phyloP scores from a whole-genome alignment of 345 rosid species.

The Erysimum cheiranthoides region DNA sequence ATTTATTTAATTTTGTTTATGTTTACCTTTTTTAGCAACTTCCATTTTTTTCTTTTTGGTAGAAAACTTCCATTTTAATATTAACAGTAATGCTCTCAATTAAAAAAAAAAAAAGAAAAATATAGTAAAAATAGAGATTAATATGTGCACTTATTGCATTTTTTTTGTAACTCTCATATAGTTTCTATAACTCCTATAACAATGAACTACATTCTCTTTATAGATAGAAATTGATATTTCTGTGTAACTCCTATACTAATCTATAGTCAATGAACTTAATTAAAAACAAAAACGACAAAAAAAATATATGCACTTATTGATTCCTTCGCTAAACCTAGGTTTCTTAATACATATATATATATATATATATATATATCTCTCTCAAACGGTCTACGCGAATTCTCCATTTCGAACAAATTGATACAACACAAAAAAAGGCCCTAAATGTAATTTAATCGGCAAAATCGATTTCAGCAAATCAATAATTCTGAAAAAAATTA shows the following conservation, averaged over 20 bases:
- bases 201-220: background rate
- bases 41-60: background rate
- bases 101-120: background rate
- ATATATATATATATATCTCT: no score
- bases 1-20: background rate
- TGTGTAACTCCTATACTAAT: background rate
- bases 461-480: no score
- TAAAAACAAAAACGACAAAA: no score
- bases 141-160: background rate
- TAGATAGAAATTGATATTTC: background rate
- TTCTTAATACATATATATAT: no score
- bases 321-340: no score
- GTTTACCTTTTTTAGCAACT: background rate
- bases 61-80: background rate
- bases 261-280: background rate
- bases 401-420: no score
- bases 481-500: no score
- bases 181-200: background rate
- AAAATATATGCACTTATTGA: background rate
- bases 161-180: background rate
- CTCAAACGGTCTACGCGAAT: no score
- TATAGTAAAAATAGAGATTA: background rate
- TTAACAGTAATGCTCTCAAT: background rate
- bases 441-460: no score
- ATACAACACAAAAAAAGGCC: no score